Evolutionary conservation across 2,329 filamentous ascomycete species (phyloP), one percentile per base, ranked within the genome.

Genomic region (Fusarium devonianum): DNA sequence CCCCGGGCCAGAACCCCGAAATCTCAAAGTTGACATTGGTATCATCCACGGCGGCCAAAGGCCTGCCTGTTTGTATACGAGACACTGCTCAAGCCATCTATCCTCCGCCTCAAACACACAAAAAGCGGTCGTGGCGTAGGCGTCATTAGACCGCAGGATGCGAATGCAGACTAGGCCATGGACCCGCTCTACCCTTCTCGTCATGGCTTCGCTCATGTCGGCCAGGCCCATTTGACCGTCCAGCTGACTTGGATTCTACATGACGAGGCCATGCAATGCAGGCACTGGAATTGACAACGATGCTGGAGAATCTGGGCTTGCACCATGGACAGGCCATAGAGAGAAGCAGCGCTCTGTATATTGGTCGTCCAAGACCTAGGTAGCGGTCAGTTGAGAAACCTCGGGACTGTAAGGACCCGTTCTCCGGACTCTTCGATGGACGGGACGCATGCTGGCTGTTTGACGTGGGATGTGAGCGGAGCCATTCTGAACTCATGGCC

Each of bases 301-400:
- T 29, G 43, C 23, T 21, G 33, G 4, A 52, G 37, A 59, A 18
- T 4, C 19, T 13, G 6, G 12, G 14, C 14, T 23, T 12, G 19
- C 16, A 14, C 16, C 14, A 26, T 21, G 6, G 18, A 14, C 33
- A 23, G 16, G 16, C 21, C 37, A 47, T 28, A 44, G 18, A 36
- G 39, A 33, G 36, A n/a, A n/a, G n/a, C n/a, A n/a, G n/a, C n/a
- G n/a, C n/a, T n/a, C n/a, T n/a, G n/a, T n/a, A 56, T 28, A 16
- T 16, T 41, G 29, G 21, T 22, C 8, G 17, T 32, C 39, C 35
- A 43, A 45, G 29, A 25, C n/a, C n/a, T n/a, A n/a, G 44, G 28
- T 29, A 51, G 55, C 55, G 55, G 55, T 56, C 55, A 59, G 55
- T 30, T 48, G 45, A 52, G 45, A 22, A 52, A 59, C 45, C 29